These are phyloP conservation scores for Hsuehochloa calcarea DNA, from an alignment of 176 grass and related monocot genomes.

Conservation along the genomic window DNA sequence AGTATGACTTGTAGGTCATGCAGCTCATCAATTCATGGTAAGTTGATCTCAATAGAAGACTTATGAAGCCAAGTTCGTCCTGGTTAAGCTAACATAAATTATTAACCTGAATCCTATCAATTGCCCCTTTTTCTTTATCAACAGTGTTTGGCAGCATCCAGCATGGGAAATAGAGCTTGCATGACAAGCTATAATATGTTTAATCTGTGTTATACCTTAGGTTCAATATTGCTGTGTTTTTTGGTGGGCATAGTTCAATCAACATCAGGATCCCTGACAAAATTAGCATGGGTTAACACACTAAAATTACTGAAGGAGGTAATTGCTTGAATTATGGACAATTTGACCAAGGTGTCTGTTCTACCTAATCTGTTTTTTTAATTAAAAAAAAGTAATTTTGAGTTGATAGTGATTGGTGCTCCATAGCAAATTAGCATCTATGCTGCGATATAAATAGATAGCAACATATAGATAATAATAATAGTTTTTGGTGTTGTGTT, in stretches of 20 bases:
- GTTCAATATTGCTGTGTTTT: not conserved
- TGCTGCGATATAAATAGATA: not conserved
- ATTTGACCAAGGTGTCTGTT: not conserved
- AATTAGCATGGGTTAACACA: not conserved
- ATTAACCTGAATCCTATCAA: not conserved
- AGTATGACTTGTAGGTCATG: not conserved
- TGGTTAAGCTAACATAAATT: not conserved
- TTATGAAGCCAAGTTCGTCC: not conserved
- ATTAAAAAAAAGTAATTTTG: not conserved
- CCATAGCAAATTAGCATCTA: constrained; percentile 4
- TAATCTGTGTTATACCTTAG: not conserved
- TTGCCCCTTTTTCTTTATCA: not conserved
- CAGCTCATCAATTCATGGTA: not conserved
- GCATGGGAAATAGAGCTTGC: not conserved
- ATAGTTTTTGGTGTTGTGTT: constrained; percentile 4
- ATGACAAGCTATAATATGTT: not conserved
- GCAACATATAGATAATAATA: constrained; percentile 1
- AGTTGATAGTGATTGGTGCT: not conserved
- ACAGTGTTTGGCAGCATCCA: not conserved
- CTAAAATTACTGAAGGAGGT: not conserved
- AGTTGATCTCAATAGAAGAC: not conserved
- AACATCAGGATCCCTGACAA: not conserved
- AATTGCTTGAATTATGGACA: constrained; percentile 7
- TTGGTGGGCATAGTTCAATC: not conserved
- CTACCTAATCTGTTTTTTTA: not conserved